Conservation (phyloP, 768 basidiomycete genomes). For the Leccinellum rugosiceps region DNA sequence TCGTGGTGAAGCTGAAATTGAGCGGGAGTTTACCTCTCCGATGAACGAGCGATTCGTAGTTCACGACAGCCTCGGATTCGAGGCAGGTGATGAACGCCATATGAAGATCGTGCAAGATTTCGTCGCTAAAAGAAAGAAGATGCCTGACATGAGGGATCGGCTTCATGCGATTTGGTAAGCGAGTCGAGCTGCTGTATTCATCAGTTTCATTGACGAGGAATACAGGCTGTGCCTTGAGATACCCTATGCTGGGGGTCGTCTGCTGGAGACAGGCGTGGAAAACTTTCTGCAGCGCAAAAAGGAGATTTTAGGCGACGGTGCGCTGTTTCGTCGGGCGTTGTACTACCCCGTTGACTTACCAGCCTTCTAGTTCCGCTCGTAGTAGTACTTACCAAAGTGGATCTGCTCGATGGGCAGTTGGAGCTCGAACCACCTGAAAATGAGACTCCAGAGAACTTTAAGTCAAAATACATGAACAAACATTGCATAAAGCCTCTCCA, state of each 20-base stretch:
- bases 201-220: neutral
- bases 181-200: neutral
- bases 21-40: conserved; percentile 12
- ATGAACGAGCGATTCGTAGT: conserved; percentile 14
- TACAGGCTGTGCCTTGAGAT: conserved; percentile 16
- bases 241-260: conserved; percentile 10
- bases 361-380: conserved; percentile 11
- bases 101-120: conserved; percentile 3
- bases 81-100: conserved; percentile 11
- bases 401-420: conserved; percentile 3
- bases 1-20: conserved; percentile 10
- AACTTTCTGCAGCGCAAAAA: conserved; percentile 1
- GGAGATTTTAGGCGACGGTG: conserved; percentile 8
- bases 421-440: neutral
- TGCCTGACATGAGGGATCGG: conserved; percentile 1
- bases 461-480: neutral
- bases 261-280: conserved; percentile 16
- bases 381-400: conserved; percentile 15
- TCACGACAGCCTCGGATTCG: conserved; percentile 19
- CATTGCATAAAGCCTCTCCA: conserved; percentile 2
- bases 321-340: neutral
- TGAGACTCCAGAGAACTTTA: neutral
- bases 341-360: neutral
- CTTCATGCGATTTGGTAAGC: conserved; percentile 16
- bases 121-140: conserved; percentile 1